These are phyloP conservation scores for Xerophyta viscosa DNA, from an alignment of 106 monocot species.

Conservation along the genomic window DNA sequence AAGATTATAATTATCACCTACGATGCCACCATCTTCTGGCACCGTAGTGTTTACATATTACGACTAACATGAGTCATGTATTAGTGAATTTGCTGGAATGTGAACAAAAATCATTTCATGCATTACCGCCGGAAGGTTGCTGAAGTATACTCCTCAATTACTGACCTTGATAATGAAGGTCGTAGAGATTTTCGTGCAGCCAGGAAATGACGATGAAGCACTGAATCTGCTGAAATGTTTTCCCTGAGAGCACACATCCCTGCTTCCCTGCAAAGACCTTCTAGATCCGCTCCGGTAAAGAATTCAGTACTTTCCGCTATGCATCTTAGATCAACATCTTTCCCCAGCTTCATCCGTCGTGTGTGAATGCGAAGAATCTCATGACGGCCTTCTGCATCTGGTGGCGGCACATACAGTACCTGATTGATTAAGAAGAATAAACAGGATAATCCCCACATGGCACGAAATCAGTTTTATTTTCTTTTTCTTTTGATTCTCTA, in stretches of 20 bases:
- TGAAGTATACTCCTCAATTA: conserved; percentile 49
- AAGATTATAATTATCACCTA: too few species aligned
- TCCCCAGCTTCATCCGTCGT: conserved; percentile 46
- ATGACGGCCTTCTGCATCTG: conserved; percentile 52
- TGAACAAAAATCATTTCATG: too few species aligned
- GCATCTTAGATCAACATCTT: conserved; percentile 53
- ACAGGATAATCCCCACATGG: not conserved
- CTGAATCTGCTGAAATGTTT: conserved; percentile 25
- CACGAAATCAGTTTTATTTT: too few species aligned
- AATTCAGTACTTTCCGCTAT: conserved; percentile 57
- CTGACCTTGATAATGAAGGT: conserved; percentile 57
- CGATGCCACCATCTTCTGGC: too few species aligned
- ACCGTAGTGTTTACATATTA: too few species aligned
- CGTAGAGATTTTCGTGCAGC: conserved; percentile 36
- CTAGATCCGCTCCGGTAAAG: conserved; percentile 83
- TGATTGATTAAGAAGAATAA: conserved; percentile 6
- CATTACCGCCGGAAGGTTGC: conserved; percentile 6
- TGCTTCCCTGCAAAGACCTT: conserved; percentile 64
- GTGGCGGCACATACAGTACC: conserved; percentile 91
- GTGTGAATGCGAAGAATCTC: conserved; percentile 77
- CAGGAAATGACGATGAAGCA: conserved; percentile 46
- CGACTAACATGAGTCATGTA: too few species aligned
- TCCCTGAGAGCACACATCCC: conserved; percentile 71
- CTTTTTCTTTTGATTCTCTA: too few species aligned
- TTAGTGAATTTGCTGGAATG: too few species aligned